These are phyloP conservation scores for Grosmannia clavigera DNA, from an alignment of 2,329 filamentous ascomycete species.

Conservation along the genomic window DNA sequence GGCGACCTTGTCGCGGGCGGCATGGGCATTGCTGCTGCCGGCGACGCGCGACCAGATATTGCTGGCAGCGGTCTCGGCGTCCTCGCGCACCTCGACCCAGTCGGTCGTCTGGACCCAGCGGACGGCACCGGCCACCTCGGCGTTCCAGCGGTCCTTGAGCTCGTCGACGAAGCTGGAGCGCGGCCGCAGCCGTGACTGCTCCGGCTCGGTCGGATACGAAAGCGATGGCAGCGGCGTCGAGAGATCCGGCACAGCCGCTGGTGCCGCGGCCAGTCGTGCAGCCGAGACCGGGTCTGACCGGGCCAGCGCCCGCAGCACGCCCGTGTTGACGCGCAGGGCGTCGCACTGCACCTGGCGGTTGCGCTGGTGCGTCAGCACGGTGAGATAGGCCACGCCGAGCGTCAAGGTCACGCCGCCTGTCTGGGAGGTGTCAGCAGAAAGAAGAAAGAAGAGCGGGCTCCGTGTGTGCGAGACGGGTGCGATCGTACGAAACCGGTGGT, in stretches of 20 bases:
- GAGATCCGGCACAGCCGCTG: slow-evolving; percentile 19
- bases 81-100: slow-evolving; percentile 50
- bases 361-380: slow-evolving; percentile 55
- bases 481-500: slow-evolving; percentile 57
- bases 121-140: slow-evolving; percentile 55
- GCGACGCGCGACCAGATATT: slow-evolving; percentile 31
- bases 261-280: slow-evolving; percentile 6
- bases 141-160: slow-evolving; percentile 68
- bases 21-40: slow-evolving; percentile 20
- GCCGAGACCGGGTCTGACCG: slow-evolving; percentile 26
- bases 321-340: slow-evolving; percentile 43
- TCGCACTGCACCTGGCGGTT: slow-evolving; percentile 49
- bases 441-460: too few relatives aligned
- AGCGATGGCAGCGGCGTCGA: slow-evolving; percentile 4
- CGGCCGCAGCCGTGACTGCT: slow-evolving; percentile 35
- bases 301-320: slow-evolving; percentile 39
- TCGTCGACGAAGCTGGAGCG: slow-evolving; percentile 48
- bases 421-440: slow-evolving; percentile 26
- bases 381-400: slow-evolving; percentile 59
- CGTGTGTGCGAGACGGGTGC: not conserved
- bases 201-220: not conserved
- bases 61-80: slow-evolving; percentile 36
- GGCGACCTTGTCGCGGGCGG: slow-evolving; percentile 12
- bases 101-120: slow-evolving; percentile 53
- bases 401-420: slow-evolving; percentile 66